These are phyloP conservation scores for Phytophthora syringae DNA, from an alignment of 352 stramenopile genomes.

Conservation along the genomic window DNA sequence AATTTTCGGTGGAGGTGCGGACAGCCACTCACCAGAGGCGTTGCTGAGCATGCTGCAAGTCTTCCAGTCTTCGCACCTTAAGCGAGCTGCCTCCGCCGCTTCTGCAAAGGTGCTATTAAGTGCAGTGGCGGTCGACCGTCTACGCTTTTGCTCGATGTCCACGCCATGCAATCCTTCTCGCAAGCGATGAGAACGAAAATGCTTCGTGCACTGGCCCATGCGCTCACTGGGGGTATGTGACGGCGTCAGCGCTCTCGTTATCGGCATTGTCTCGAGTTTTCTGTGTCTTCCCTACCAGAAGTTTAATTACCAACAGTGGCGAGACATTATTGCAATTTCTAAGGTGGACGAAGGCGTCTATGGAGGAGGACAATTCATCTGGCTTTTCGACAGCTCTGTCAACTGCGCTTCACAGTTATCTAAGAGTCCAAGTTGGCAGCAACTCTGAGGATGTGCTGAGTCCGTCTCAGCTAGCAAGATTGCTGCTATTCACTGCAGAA, in stretches of 20 bases:
- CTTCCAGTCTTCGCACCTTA: constrained; percentile 49
- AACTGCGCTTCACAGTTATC: constrained; percentile 28
- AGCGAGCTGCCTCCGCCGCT: constrained; percentile 1
- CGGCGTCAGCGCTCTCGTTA: constrained; percentile 38
- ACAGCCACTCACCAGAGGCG: constrained; percentile 74
- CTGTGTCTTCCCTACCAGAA: constrained; percentile 54
- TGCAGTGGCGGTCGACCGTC: constrained; percentile 44
- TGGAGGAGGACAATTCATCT: neutral
- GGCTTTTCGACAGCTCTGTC: constrained; percentile 21
- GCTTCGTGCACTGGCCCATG: constrained; percentile 51
- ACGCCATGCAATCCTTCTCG: constrained; percentile 80
- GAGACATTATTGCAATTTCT: constrained; percentile 38
- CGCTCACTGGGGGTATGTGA: constrained; percentile 69
- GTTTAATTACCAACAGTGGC: constrained; percentile 36
- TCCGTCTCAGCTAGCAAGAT: constrained; percentile 42
- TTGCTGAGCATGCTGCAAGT: constrained; percentile 71
- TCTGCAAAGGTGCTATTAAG: constrained; percentile 31
- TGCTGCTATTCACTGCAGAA: constrained; percentile 57
- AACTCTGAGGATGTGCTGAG: constrained; percentile 20
- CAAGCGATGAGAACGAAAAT: constrained; percentile 64
- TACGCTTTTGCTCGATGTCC: constrained; percentile 80
- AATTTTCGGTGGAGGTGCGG: constrained; percentile 55
- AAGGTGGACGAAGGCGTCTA: constrained; percentile 35
- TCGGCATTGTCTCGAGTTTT: constrained; percentile 53
- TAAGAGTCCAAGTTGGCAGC: constrained; percentile 7